Evolutionary conservation across 1,284 basidiomycete species (phyloP).

Genomic region (Leccinum subrobustum): DNA sequence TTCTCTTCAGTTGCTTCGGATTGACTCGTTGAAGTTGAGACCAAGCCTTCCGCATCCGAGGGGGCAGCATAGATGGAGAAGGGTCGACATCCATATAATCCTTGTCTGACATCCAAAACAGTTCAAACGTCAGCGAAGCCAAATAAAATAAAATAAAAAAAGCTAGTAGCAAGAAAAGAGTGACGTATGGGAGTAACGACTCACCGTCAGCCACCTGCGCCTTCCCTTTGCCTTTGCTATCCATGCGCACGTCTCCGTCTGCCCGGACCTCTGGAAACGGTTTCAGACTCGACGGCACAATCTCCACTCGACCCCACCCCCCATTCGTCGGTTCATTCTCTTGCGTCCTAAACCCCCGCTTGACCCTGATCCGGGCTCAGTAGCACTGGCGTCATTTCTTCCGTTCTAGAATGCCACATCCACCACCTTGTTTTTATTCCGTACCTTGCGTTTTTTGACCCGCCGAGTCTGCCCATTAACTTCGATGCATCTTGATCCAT

Average conservation of each 20-base stretch:
- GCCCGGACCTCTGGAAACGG: constrained; percentile 12
- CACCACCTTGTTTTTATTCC: constrained; percentile 17
- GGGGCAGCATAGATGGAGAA: constrained; percentile 43
- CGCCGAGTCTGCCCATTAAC: constrained; percentile 5
- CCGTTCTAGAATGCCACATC: constrained; percentile 7
- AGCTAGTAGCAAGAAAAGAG: background rate
- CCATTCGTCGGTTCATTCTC: constrained; percentile 53
- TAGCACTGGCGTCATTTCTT: background rate
- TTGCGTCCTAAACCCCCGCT: constrained; percentile 64
- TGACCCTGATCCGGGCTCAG: constrained; percentile 8
- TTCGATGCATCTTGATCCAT: constrained; percentile 21
- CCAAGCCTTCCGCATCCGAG: constrained; percentile 63
- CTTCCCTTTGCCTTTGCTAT: constrained; percentile 26
- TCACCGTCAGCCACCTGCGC: constrained; percentile 25
- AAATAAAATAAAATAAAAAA: background rate
- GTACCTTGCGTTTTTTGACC: constrained; percentile 22
- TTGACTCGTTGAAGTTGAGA: constrained; percentile 28
- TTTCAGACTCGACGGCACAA: constrained; percentile 37
- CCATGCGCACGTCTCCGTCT: constrained; percentile 9
- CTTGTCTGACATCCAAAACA: constrained; percentile 9
- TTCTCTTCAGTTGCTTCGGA: constrained; percentile 6
- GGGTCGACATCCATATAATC: constrained; percentile 1
- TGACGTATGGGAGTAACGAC: constrained; percentile 5
- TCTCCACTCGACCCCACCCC: constrained; percentile 63
- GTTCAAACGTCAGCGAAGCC: background rate